Conservation (phyloP, 2,329 filamentous ascomycete species). For the Talaromyces atroroseus region DNA sequence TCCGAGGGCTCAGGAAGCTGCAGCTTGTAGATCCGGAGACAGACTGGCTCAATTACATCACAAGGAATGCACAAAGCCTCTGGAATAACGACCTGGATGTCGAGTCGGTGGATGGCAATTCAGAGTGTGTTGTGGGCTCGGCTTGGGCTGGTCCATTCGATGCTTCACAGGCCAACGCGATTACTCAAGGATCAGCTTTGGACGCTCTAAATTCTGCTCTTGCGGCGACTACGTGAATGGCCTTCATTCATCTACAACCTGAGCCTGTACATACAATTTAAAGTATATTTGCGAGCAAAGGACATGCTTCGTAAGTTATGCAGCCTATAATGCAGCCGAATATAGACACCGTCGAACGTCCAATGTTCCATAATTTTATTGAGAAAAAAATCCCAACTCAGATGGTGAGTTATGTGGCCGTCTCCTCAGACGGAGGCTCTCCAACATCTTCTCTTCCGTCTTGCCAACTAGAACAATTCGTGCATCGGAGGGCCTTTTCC, state of each 20-base stretch:
- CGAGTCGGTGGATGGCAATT: conserved; percentile 2
- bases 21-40: conserved; percentile 44
- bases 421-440: neutral
- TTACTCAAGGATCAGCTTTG: conserved; percentile 11
- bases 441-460: conserved; percentile 45
- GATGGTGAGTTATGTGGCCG: neutral
- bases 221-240: conserved; percentile 7
- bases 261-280: too few relatives aligned
- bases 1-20: conserved; percentile 55
- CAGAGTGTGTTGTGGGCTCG: conserved; percentile 7
- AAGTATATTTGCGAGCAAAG: too few relatives aligned
- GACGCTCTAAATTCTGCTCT: conserved; percentile 13
- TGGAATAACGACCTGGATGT: conserved; percentile 48
- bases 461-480: conserved; percentile 10
- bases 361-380: too few relatives aligned
- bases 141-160: conserved; percentile 15
- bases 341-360: too few relatives aligned
- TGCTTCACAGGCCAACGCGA: neutral
- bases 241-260: too few relatives aligned
- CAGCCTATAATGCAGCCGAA: too few relatives aligned
- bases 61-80: conserved; percentile 58
- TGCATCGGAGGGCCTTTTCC: conserved; percentile 9
- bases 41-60: conserved; percentile 49
- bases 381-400: too few relatives aligned
- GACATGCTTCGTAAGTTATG: too few relatives aligned